A percentile compares a stretch with the other conserved stretches of the same genome.
Conservation (phyloP, 805 yeast genomes). For the Candida sithepensis region DNA sequence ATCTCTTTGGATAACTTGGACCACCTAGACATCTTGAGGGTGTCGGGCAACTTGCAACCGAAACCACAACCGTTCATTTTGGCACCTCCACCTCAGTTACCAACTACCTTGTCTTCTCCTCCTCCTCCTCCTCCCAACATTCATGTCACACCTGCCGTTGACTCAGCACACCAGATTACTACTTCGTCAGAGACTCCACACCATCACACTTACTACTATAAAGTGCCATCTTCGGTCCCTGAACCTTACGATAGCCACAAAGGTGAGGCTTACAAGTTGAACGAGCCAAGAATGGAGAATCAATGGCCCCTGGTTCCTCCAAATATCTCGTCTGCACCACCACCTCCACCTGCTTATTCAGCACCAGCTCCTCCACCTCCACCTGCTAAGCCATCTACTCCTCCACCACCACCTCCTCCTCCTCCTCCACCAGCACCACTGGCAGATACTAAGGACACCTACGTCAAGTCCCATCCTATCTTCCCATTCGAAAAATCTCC, state of each 20-base stretch:
- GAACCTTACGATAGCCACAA: conserved; percentile 16
- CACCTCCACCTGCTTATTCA: background rate
- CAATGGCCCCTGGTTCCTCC: conserved; percentile 11
- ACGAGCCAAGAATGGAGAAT: conserved; percentile 21
- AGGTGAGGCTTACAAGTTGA: conserved; percentile 34
- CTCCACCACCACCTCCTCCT: background rate
- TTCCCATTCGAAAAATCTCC: conserved; percentile 34
- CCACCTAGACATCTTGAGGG: conserved; percentile 16
- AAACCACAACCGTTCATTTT: conserved; percentile 6
- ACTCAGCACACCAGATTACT: too few relatives aligned
- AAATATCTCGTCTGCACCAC: too few relatives aligned
- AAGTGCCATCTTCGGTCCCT: conserved; percentile 24
- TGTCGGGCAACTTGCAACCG: conserved; percentile 22
- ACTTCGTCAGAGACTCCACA: background rate
- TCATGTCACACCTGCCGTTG: background rate
- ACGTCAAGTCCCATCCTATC: conserved; percentile 28
- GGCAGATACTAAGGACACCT: conserved; percentile 11
- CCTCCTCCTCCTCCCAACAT: too few relatives aligned
- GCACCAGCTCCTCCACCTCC: background rate
- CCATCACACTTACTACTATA: conserved; percentile 17
- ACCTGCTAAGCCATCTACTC: background rate
- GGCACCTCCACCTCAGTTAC: background rate
- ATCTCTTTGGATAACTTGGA: conserved; percentile 6
- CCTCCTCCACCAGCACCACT: background rate
- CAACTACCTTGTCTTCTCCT: too few relatives aligned